Evolutionary conservation across 306 rosid genomes (phyloP), one percentile per base, ranked within the genome.

Genomic region (Glycine tomentella): DNA sequence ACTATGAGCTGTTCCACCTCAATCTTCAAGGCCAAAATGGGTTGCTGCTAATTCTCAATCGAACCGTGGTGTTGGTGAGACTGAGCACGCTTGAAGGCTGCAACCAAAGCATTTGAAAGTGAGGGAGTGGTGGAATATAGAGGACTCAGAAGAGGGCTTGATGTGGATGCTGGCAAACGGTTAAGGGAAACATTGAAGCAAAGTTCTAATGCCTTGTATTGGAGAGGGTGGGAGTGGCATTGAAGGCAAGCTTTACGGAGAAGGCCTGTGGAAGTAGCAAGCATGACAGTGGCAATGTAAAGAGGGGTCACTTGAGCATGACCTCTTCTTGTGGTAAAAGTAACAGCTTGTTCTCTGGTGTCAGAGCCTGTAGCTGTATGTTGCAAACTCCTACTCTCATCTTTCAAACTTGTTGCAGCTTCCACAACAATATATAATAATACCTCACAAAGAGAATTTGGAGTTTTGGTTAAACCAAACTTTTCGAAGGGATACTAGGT

Each of bases 281-380:
- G 91, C 96, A 91, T 91, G 16, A 90, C 86, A 14, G 86, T 89
- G 4, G 96, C 93, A 31, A 91, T 92, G 66, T 91, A 93, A 40
- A 91, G 96, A 9, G 96, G 96, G 13, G 96, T 91, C 49, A 91
- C 96, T 56, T 91, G 96, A 7, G 93, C 86, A 53, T 91, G 96
- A 6, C 96, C 96, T 34, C 96, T 72, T 66, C 96, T 76, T 40
- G 88, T 85, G 20, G 96, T 90, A 0, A 91, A 88, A 42, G 75
- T 80, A 5, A 91, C 77, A 0, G 93, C 93, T 81, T 91, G 96
- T 48, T 84, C 67, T 87, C 90, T 2, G 83, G 79, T 9, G 90
- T 86, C 0, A 91, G 82, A 73, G 93, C 90, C 17, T 91, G 91
- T 9, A 83, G 69, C 68, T 89, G 93, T 10, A 91, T 65, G 15